phyloP scores from a whole-genome alignment of 2,329 filamentous ascomycete genomes.

The Huntiella omanensis region DNA sequence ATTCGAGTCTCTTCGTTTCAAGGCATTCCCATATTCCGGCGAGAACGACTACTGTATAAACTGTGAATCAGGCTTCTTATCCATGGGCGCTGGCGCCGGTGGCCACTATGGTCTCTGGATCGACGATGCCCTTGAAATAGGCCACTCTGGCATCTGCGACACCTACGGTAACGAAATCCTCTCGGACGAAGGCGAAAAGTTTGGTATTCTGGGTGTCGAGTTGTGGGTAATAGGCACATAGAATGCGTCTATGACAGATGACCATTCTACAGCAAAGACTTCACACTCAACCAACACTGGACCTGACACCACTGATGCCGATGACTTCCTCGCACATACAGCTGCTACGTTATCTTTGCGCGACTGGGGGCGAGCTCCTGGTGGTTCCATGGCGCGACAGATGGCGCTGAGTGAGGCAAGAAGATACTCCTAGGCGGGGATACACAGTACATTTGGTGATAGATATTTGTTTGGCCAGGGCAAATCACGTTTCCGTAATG shows the following conservation, averaged over 20 bases:
- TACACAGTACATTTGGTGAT: too few species aligned
- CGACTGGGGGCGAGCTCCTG: too few species aligned
- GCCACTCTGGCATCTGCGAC: conserved; percentile 64
- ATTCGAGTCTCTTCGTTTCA: conserved; percentile 67
- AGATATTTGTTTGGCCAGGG: too few species aligned
- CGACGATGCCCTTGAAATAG: conserved; percentile 65
- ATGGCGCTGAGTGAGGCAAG: too few species aligned
- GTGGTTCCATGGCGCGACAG: too few species aligned
- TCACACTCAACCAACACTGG: too few species aligned
- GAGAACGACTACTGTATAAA: conserved; percentile 95
- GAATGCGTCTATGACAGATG: conserved; percentile 10
- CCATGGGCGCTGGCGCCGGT: conserved; percentile 61
- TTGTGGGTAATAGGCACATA: conserved; percentile 65
- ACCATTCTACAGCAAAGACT: too few species aligned
- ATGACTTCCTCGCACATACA: too few species aligned
- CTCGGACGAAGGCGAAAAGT: conserved; percentile 83
- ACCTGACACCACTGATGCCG: too few species aligned
- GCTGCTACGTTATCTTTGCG: too few species aligned
- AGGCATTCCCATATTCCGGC: conserved; percentile 89
- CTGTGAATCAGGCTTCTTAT: conserved; percentile 70
- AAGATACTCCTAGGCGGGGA: too few species aligned
- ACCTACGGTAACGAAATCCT: conserved; percentile 92
- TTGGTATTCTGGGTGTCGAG: conserved; percentile 78
- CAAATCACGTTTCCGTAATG: too few species aligned
- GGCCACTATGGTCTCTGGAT: conserved; percentile 90